Conservation (phyloP, 2,329 filamentous ascomycete genomes). For the Cercospora zeina region DNA sequence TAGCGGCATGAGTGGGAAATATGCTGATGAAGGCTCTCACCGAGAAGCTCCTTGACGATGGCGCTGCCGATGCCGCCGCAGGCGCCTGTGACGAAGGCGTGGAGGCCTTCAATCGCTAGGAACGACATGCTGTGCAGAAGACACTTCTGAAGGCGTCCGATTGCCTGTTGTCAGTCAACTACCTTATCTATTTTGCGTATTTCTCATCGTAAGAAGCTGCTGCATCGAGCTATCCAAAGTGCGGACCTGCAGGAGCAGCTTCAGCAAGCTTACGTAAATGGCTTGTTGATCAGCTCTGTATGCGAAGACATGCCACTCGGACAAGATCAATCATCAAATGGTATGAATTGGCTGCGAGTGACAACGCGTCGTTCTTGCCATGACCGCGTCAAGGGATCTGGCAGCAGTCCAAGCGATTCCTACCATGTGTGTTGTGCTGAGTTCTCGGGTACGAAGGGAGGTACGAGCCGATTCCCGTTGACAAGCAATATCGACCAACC, state of each 20-base stretch:
- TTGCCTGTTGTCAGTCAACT: not conserved
- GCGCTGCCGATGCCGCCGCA: slow-evolving; percentile 54
- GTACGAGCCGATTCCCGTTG: too few species aligned
- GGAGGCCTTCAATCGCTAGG: slow-evolving; percentile 50
- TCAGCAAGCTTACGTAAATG: slow-evolving; percentile 6
- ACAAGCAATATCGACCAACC: too few species aligned
- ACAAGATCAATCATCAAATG: not conserved
- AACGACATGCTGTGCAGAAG: slow-evolving; percentile 45
- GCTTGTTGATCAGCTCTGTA: not conserved
- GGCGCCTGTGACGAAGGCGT: slow-evolving; percentile 58
- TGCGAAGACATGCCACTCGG: too few species aligned
- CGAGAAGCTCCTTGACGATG: slow-evolving; percentile 55
- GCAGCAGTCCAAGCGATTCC: not conserved
- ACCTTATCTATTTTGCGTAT: not conserved
- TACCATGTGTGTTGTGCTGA: not conserved
- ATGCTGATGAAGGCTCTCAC: slow-evolving; percentile 47
- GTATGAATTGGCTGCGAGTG: slow-evolving; percentile 2
- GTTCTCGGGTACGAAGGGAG: too few species aligned
- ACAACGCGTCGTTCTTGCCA: not conserved
- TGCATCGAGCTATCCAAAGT: not conserved
- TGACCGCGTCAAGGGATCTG: not conserved
- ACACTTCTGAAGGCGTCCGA: not conserved
- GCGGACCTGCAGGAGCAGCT: not conserved
- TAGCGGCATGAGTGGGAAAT: not conserved
- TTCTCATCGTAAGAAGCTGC: slow-evolving; percentile 1